A percentile compares a stretch with the other conserved stretches of the same genome.
Conservation (phyloP, 225 moss, liverwort and hornwort genomes). For the Marchantia polymorpha region DNA sequence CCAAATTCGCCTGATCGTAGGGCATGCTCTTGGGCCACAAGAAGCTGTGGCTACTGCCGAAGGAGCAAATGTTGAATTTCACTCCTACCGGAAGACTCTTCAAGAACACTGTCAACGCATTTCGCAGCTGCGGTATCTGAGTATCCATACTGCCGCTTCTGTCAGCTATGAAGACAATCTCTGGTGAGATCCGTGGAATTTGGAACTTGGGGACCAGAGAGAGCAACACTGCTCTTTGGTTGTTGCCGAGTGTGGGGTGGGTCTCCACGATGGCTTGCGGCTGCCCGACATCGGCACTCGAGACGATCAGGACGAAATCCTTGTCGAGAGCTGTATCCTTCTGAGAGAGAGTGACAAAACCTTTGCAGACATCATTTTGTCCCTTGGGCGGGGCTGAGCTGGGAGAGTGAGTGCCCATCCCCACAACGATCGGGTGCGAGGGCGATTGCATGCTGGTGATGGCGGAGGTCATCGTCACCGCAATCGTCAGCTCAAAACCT, state of each 20-base stretch:
- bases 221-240: constrained; percentile 32
- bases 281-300: constrained; percentile 29
- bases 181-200: constrained; percentile 35
- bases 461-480: constrained; percentile 37
- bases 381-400: constrained; percentile 3
- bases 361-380: constrained; percentile 9
- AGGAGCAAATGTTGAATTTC: constrained; percentile 66
- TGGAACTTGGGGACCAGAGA: constrained; percentile 52
- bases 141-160: constrained; percentile 49
- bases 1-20: constrained; percentile 39
- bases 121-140: constrained; percentile 34
- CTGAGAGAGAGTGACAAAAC: constrained; percentile 22
- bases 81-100: constrained; percentile 53
- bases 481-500: constrained; percentile 33
- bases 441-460: constrained; percentile 55
- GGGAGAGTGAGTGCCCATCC: constrained; percentile 29
- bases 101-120: constrained; percentile 49
- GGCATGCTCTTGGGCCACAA: constrained; percentile 45
- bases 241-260: constrained; percentile 38
- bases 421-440: constrained; percentile 17
- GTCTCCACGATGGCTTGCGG: constrained; percentile 54
- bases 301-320: constrained; percentile 49
- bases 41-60: constrained; percentile 30
- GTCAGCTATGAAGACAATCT: constrained; percentile 61
- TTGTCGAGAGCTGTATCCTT: constrained; percentile 37